phyloP scores from a whole-genome alignment of 1,284 basidiomycete genomes.

The Cystobasidium sp. region DNA sequence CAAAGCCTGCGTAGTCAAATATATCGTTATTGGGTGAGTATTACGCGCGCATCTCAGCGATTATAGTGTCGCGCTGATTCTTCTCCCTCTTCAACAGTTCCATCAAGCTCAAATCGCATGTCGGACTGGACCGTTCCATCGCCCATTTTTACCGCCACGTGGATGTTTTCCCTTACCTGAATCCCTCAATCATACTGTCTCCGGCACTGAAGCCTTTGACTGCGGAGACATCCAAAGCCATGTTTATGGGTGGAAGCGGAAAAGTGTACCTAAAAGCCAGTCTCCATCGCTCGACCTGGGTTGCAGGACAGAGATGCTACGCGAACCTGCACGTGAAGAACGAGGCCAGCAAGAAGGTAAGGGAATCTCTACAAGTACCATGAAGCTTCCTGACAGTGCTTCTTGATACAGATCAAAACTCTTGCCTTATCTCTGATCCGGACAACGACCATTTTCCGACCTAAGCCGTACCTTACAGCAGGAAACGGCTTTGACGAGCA shows the following conservation, averaged over 20 bases:
- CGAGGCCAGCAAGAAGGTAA: constrained; percentile 68
- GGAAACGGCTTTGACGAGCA: constrained; percentile 41
- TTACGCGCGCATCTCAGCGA: not conserved
- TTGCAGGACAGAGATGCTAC: constrained; percentile 81
- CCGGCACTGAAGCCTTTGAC: constrained; percentile 68
- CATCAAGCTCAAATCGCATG: constrained; percentile 75
- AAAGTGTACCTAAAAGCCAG: constrained; percentile 74
- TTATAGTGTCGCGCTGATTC: constrained; percentile 1
- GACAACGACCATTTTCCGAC: constrained; percentile 71
- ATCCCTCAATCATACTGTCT: constrained; percentile 69
- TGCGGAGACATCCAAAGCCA: constrained; percentile 65
- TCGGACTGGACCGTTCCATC: constrained; percentile 69
- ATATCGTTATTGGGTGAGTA: constrained; percentile 79
- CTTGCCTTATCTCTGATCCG: constrained; percentile 72
- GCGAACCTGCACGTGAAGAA: constrained; percentile 75
- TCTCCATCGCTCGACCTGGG: constrained; percentile 77
- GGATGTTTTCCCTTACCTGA: constrained; percentile 78
- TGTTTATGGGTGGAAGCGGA: constrained; percentile 68
- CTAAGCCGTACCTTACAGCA: constrained; percentile 61
- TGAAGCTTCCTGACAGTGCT: not conserved
- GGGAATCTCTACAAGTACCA: constrained; percentile 30
- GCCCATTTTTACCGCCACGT: constrained; percentile 90
- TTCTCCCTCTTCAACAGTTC: constrained; percentile 60
- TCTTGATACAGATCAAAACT: constrained; percentile 59
- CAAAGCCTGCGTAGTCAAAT: constrained; percentile 71